phyloP scores from a whole-genome alignment of 2,329 filamentous ascomycete genomes.

The Arthrobotrys pseudoclavata region DNA sequence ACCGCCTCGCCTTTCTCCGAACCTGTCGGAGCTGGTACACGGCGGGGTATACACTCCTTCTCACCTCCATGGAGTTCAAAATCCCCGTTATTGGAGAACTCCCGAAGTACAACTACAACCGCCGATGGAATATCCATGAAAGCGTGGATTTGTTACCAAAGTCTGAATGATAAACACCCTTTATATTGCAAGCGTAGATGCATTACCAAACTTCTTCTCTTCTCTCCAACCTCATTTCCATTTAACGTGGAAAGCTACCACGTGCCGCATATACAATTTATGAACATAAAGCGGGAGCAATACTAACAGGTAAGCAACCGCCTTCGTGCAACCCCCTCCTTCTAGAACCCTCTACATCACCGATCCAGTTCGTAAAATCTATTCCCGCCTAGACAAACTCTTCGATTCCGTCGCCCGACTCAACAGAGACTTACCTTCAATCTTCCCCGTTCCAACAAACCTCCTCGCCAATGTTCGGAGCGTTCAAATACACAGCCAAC shows the following conservation, averaged over 20 bases:
- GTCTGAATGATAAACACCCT: conserved; percentile 28
- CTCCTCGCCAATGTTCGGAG: conserved; percentile 32
- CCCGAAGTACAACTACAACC: conserved; percentile 16
- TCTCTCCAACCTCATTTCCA: not conserved
- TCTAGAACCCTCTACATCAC: conserved; percentile 38
- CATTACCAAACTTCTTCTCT: not conserved
- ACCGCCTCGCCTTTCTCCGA: conserved; percentile 39
- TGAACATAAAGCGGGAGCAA: not conserved
- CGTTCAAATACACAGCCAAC: conserved; percentile 23
- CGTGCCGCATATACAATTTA: not conserved
- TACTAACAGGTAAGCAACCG: conserved; percentile 44
- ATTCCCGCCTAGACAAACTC: conserved; percentile 16
- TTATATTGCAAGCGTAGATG: conserved; percentile 19
- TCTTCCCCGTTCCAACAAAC: conserved; percentile 10
- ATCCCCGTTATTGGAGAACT: conserved; percentile 23
- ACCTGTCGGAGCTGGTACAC: conserved; percentile 43
- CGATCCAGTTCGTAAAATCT: conserved; percentile 32
- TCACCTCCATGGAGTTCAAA: conserved; percentile 35
- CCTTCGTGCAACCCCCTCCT: not conserved
- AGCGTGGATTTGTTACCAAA: conserved; percentile 28
- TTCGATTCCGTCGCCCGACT: conserved; percentile 28
- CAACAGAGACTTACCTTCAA: conserved; percentile 7
- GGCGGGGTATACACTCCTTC: conserved; percentile 26
- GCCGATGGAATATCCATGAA: conserved; percentile 27
- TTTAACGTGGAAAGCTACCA: not conserved